Conservation (phyloP, 768 basidiomycete genomes). For the Amanita rimosa region DNA sequence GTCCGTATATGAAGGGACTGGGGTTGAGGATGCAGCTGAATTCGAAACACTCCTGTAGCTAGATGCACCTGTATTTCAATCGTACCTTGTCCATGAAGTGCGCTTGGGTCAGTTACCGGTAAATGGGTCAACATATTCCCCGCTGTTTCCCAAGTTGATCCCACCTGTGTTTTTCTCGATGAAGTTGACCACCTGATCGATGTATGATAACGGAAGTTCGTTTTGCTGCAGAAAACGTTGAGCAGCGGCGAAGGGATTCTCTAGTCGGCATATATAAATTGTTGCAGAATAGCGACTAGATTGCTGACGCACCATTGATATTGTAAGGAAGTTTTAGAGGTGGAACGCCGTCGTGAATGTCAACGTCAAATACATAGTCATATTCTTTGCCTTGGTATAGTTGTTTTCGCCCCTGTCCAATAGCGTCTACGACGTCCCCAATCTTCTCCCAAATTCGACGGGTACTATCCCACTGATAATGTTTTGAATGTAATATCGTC, state of each 20-base stretch:
- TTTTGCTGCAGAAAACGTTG: conserved; percentile 79
- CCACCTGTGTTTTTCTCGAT: conserved; percentile 88
- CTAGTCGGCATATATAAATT: conserved; percentile 29
- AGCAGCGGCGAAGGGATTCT: conserved; percentile 86
- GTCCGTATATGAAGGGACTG: conserved; percentile 38
- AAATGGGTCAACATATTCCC: conserved; percentile 76
- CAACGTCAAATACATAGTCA: conserved; percentile 99
- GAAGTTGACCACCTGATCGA: conserved; percentile 86
- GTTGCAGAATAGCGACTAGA: conserved; percentile 1
- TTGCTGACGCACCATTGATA: conserved; percentile 46
- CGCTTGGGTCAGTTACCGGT: conserved; percentile 45
- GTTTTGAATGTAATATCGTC: conserved; percentile 4
- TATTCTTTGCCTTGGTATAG: conserved; percentile 92
- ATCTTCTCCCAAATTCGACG: conserved; percentile 79
- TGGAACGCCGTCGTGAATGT: conserved; percentile 86
- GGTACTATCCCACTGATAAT: conserved; percentile 65
- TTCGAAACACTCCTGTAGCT: conserved; percentile 41
- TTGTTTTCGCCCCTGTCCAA: conserved; percentile 82
- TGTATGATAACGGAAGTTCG: conserved; percentile 71
- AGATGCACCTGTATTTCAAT: conserved; percentile 37
- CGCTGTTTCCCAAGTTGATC: conserved; percentile 50
- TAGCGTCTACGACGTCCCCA: conserved; percentile 92
- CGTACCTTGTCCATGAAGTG: conserved; percentile 1
- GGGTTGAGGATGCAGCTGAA: conserved; percentile 17
- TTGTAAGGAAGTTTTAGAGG: conserved; percentile 94